Evolutionary conservation across 2,329 filamentous ascomycete genomes (phyloP), one percentile per base, ranked within the genome.

Genomic region (Hypoxylon sp.): DNA sequence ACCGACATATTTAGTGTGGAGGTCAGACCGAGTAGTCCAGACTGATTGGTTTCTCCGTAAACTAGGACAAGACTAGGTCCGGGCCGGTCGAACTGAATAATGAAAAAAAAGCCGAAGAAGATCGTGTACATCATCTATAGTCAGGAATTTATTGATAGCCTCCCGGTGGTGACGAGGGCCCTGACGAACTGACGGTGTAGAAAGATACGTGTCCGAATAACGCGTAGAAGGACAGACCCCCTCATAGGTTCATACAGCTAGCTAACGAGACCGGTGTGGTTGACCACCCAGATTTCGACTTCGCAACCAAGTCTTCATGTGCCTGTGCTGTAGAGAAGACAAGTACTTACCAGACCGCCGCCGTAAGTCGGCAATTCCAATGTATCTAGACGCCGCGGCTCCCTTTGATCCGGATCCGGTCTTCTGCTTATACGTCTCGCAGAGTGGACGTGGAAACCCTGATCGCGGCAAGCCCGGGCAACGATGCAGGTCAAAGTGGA

Each of bases 391-490:
- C 22, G n/a, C 14, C 33, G 4, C 36, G 18, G 20, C 24, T 12
- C 26, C 3, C 38, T 53, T 53, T 44, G 28, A 22, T 32, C 30
- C 11, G 38, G 26, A 16, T 44, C 44, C 51, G 5, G 16, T 20
- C 26, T 14, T 26, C 20, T 53, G 16, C 38, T 24, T 32, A 26
- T n/a, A 53, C 22, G 16, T 20, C 50, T 44, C 33, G 38, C 38
- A 28, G 38, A 44, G 22, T 28, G 38, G 51, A 53, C 36, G 38
- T 22, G 30, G 30, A 16, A 32, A 28, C 26, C 26, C 36, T 12
- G 9, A 22, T 28, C 12, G 51, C 16, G 32, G 51, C 38, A 44
- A 28, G 51, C 26, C 44, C 36, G 51, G 51, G 51, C 18, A 44
- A 51, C 24, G 49, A 22, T 26, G 12, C 5, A 48, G 20, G 14